Base-by-base conservation (phyloP, 2,329 filamentous ascomycete species). In the Epichloe bromicola region DNA sequence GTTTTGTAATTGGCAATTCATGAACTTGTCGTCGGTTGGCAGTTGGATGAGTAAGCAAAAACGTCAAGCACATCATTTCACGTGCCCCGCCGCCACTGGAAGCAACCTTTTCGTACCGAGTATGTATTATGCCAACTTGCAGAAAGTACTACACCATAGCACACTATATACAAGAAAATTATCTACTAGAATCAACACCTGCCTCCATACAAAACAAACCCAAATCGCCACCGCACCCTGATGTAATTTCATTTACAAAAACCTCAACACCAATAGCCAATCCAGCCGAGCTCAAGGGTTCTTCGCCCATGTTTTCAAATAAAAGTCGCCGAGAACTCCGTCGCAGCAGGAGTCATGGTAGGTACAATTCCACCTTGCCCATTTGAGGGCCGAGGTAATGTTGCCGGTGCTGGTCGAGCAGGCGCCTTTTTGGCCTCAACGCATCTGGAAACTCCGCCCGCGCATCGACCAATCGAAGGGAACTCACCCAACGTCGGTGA, bases 351-450 rank as follows among this genome's bases (percentile, higher is more conserved):
- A 3, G 48, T 38, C 33, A 19, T 49, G 7, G 44, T 5, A 19
- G 40, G 40, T 20, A 17, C 47, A n/a, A 12, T 7, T 6, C 5
- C 7, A 15, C 3, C n/a, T 30, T 50, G 52, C 33, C 37, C 49
- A 11, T 44, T 30, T 20, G 55, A 48, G 5, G 61, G 58, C 2
- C 60, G 57, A 2, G 65, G 58, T 11, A 66, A 50, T 5, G 63
- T 63, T 6, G 64, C 56, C 3, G 63, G 61, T 19, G 55, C 53
- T 3, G 64, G 64, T 14, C 63, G 55, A 20, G 66, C 65, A 5
- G 65, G 65, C 5, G 62, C 66, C 48, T 55, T 65, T 48, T 57
- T 60, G 3, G 61, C 63, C 50, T 67, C 65, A 1, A 65, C 54
- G 8, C 63, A 58, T 26, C 49, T 61, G 11, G 53, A 51, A 34